Evolutionary conservation across 345 rosid species (phyloP), one percentile per base, ranked within the genome.

Genomic region (Murraya koenigii): DNA sequence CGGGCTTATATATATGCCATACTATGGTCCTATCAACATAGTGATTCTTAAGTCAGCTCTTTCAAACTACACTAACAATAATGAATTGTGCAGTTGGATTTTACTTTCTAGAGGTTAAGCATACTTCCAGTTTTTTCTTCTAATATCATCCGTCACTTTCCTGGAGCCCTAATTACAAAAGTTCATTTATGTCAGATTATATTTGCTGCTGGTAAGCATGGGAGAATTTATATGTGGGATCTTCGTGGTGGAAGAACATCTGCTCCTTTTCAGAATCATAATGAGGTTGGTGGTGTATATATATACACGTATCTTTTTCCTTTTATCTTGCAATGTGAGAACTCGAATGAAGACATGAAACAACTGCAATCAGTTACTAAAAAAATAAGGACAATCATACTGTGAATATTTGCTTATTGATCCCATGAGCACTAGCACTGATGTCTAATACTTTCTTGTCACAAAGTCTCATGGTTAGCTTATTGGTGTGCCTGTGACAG

Each of bases 211-310:
- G 93, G 94, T 74, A 86, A 85, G 84, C 72, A 80, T 76, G 99
- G 98, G 79, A 83, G 72, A 66, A 84, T 96, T 73, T 88, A 89
- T 75, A 67, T 88, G 69, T 96, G 98, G 98, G 98, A 96, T 89
- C 89, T 96, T 74, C 94, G 99, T 67, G 94, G 97, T 56, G 99
- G 99, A 80, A 89, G 89, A 68, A 78, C 78, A 71, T 84, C 95
- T 82, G 74, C 86, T 74, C 90, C 86, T 81, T 88, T 94, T 71
- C 97, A 88, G 78, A 84, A 84, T 86, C 86, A 84, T 76, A 89
- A 85, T 80, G 94, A 89, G 90, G 98, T 91, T 77, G 69, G 54
- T 8, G 7, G 41, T 67, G 25, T 25, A 20, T 75, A 2, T 64
- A 10, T 15, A 55, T 20, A n/a, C n/a, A n/a, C n/a, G 35, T 49